Conservation (phyloP, 108 stramenopile genomes). For the Discostella stelligeroides region DNA sequence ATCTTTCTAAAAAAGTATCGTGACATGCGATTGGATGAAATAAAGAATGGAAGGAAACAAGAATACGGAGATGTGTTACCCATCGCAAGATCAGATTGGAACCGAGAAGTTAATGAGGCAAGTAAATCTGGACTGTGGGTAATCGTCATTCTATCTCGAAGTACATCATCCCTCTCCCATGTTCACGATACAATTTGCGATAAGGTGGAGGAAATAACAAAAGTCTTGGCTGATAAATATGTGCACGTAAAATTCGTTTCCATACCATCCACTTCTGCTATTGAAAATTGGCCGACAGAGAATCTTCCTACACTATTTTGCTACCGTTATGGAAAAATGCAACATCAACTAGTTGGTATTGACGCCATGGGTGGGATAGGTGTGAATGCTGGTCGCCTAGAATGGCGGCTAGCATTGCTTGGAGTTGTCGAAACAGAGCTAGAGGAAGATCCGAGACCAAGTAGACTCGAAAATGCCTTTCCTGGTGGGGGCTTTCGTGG, state of each 20-base stretch:
- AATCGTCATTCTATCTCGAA: constrained; percentile 58
- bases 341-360: constrained; percentile 73
- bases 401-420: constrained; percentile 55
- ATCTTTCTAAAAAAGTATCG: constrained; percentile 66
- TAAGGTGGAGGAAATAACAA: constrained; percentile 41
- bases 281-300: constrained; percentile 90
- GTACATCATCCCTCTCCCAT: constrained; percentile 30
- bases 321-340: constrained; percentile 84
- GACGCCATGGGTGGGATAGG: constrained; percentile 43
- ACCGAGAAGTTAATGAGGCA: constrained; percentile 72
- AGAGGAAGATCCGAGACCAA: constrained; percentile 36
- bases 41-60: constrained; percentile 33
- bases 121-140: constrained; percentile 67
- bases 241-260: constrained; percentile 76
- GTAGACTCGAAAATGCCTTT: not conserved
- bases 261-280: constrained; percentile 79
- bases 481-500: not conserved
- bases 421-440: constrained; percentile 56
- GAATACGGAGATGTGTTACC: constrained; percentile 49
- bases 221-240: constrained; percentile 45
- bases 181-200: constrained; percentile 50
- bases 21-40: constrained; percentile 54
- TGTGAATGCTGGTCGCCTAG: constrained; percentile 42
- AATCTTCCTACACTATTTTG: constrained; percentile 91
- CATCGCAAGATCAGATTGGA: constrained; percentile 77